Evolutionary conservation across 139 green algal species (phyloP), one percentile per base, ranked within the genome.

Genomic region (Tetraselmis chui): DNA sequence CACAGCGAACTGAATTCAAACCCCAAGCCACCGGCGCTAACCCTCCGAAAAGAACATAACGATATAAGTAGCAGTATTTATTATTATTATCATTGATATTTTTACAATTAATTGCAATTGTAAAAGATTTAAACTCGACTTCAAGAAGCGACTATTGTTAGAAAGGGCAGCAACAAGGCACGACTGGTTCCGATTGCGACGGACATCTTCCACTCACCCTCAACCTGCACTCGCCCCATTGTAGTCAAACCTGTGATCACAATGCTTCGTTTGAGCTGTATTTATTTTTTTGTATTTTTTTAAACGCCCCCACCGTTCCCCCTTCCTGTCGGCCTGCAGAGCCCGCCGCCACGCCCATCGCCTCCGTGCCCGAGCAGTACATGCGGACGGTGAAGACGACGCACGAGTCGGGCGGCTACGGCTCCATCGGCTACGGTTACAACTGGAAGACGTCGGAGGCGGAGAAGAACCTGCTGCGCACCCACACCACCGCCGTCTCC

Each of bases 391-490:
- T 99, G 32, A 92, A 93, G 78, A 78, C 25, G 32, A 86, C 85
- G 77, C 86, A 89, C 82, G 86, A 89, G 74, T 75, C 59, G 28
- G 86, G 86, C n/a, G 86, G 86, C 23, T 89, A 83, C 32, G 86
- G 83, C 18, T 88, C 85, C 26, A 76, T 77, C 27, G 85, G 85
- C 67, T 99, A 99, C 84, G 92, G 94, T 25, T 97, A 96, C 90
- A 86, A 89, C 82, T 99, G 96, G 96, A 96, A 96, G 87, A 81
- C 85, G 5, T 84, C 89, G 24, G 96, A 99, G 80, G 93, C 94
- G 2, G 89, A 98, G 88, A 99, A 99, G 94, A 99, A 99, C 88
- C 91, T 99, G 84, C 92, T 99, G 84, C 89, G 97, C 80, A 99
- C 97, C 18, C 96, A 99, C 92, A 99, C 97, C 27, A 99, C 97